Conservation (phyloP, 1,284 basidiomycete species). For the Amylostereum areolatum region DNA sequence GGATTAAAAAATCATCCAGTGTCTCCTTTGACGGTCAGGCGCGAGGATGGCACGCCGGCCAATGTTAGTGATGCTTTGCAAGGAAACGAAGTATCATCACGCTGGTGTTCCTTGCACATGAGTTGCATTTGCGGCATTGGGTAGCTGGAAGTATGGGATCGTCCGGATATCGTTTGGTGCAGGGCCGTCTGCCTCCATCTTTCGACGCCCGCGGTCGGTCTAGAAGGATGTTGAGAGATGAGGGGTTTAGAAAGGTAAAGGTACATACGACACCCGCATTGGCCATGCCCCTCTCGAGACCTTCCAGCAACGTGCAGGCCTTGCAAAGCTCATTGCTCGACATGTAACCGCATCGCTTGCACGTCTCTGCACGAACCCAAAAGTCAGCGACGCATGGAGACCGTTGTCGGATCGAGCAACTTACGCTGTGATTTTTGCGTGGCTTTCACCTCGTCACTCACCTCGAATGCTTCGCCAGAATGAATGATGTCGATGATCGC, state of each 20-base stretch:
- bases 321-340: constrained; percentile 91
- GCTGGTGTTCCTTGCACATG: no score
- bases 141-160: constrained; percentile 53
- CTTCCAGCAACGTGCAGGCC: constrained; percentile 86
- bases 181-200: constrained; percentile 53
- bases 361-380: constrained; percentile 57
- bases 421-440: constrained; percentile 75
- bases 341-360: constrained; percentile 87
- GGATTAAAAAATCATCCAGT: no score
- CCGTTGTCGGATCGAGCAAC: constrained; percentile 19
- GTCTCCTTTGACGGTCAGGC: no score
- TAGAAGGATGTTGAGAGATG: constrained; percentile 19
- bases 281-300: constrained; percentile 81
- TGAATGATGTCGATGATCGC: constrained; percentile 98
- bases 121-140: no score
- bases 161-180: constrained; percentile 54
- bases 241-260: constrained; percentile 2
- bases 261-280: constrained; percentile 58
- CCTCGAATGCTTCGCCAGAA: constrained; percentile 86
- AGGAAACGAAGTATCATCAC: no score
- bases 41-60: no score
- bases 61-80: no score
- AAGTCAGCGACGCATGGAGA: background rate
- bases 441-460: constrained; percentile 73
- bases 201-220: constrained; percentile 63